These are phyloP conservation scores for Chionographis japonica DNA, from an alignment of 106 monocot species.

Conservation along the genomic window DNA sequence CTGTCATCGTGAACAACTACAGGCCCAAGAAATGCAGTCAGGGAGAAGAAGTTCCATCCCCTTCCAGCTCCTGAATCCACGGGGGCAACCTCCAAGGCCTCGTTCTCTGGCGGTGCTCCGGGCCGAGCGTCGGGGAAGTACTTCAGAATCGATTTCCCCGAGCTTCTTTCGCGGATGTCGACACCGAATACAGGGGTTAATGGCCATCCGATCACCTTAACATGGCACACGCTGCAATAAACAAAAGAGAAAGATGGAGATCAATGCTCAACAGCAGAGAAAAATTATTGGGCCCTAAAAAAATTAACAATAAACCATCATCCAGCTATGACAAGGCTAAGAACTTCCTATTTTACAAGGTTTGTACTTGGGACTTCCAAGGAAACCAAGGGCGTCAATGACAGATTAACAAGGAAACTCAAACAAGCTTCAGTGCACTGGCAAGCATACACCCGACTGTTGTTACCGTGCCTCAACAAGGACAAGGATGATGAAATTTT, in stretches of 20 bases:
- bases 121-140: conserved; percentile 17
- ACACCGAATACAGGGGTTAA: conserved; percentile 28
- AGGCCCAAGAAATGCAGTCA: conserved; percentile 9
- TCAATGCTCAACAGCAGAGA: neutral
- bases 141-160: conserved; percentile 5
- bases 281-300: neutral
- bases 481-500: too few species aligned
- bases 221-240: conserved; percentile 36
- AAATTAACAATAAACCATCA: neutral
- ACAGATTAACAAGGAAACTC: too few species aligned
- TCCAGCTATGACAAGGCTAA: neutral
- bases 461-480: too few species aligned
- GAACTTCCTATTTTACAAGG: neutral
- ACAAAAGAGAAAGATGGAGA: neutral
- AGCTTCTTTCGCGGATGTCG: conserved; percentile 1
- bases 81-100: conserved; percentile 1
- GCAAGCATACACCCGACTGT: too few species aligned
- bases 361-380: too few species aligned
- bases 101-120: neutral
- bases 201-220: conserved; percentile 23
- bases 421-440: too few species aligned
- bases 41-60: conserved; percentile 12
- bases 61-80: conserved; percentile 10
- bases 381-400: too few species aligned
- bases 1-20: neutral